A percentile compares a stretch with the other conserved stretches of the same genome.
phyloP scores from a whole-genome alignment of 805 yeast species.

The Lipomyces oligophaga region DNA sequence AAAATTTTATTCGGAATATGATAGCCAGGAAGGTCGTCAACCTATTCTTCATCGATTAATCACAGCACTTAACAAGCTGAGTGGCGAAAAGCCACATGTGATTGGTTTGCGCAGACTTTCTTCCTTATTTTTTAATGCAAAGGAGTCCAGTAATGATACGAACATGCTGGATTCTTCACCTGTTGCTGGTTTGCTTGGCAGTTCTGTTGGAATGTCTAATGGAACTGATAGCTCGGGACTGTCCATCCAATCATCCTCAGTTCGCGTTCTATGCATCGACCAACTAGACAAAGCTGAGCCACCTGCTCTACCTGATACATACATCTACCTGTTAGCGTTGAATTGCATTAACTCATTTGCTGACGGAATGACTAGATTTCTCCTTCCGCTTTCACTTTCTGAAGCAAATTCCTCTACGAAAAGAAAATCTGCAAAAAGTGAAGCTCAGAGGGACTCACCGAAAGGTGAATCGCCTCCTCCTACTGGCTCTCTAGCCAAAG shows the following conservation, averaged over 20 bases:
- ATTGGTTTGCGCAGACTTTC: constrained; percentile 33
- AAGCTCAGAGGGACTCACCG: background rate
- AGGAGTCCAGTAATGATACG: constrained; percentile 3
- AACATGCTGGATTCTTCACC: constrained; percentile 5
- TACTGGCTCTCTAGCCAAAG: background rate
- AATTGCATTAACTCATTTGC: constrained; percentile 52
- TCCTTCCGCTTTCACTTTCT: constrained; percentile 42
- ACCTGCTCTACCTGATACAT: constrained; percentile 62
- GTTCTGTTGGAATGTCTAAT: constrained; percentile 12
- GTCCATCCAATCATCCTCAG: constrained; percentile 24
- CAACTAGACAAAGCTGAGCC: constrained; percentile 77
- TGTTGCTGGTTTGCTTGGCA: constrained; percentile 20
- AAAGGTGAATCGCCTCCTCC: constrained; percentile 1
- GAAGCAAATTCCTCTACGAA: constrained; percentile 2
- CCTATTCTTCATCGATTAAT: constrained; percentile 58
- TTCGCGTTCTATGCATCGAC: constrained; percentile 56
- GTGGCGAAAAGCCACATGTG: constrained; percentile 38
- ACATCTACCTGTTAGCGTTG: constrained; percentile 56
- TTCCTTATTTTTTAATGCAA: constrained; percentile 7
- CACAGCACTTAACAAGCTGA: constrained; percentile 40
- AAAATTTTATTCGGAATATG: constrained; percentile 59
- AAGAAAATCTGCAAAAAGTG: constrained; percentile 9
- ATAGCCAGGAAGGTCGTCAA: constrained; percentile 53
- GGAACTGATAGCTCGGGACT: constrained; percentile 12
- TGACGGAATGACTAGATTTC: constrained; percentile 63